phyloP scores from a whole-genome alignment of 371 early-diverging fungal genomes.

The Cokeromyces recurvatus region DNA sequence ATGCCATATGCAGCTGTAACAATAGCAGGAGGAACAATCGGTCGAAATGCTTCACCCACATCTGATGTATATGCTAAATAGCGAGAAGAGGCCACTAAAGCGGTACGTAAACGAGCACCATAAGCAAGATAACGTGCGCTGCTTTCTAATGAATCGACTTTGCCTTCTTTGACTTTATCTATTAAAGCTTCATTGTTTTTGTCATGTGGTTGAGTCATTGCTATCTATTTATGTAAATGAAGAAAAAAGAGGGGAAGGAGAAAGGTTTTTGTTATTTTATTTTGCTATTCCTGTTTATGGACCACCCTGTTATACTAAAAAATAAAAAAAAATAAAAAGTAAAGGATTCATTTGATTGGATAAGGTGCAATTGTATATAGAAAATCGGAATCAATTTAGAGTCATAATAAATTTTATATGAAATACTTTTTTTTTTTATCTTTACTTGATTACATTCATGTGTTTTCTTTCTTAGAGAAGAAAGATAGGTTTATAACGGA shows the following conservation, averaged over 20 bases:
- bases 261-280: background rate
- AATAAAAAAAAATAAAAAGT: no score
- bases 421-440: no score
- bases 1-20: conserved; percentile 66
- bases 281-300: no score
- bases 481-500: no score
- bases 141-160: conserved; percentile 51
- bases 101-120: conserved; percentile 56
- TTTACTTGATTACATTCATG: no score
- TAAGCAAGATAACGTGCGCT: conserved; percentile 67
- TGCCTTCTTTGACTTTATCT: conserved; percentile 28
- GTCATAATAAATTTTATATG: no score
- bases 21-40: conserved; percentile 52
- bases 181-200: conserved; percentile 9
- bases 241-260: background rate
- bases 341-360: no score
- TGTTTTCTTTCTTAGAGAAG: no score
- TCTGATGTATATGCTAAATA: conserved; percentile 71
- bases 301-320: no score
- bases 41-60: conserved; percentile 78
- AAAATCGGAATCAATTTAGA: no score
- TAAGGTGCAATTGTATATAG: no score
- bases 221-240: background rate
- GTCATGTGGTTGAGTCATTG: no score
- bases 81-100: conserved; percentile 53